Conservation (phyloP, 2,329 filamentous ascomycete species). For the Epichloe elymi region DNA sequence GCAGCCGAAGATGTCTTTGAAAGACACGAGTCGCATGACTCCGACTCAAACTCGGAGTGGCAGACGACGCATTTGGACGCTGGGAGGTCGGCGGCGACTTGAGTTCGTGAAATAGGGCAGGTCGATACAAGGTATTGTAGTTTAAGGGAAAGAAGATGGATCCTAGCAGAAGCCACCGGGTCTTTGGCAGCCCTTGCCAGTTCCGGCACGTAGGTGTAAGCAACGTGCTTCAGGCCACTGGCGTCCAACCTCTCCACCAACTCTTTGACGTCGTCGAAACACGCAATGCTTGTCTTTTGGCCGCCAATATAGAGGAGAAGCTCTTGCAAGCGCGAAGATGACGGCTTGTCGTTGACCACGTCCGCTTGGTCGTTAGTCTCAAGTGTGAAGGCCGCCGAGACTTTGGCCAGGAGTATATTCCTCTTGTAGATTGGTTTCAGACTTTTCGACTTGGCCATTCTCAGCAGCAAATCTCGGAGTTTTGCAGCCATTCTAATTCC, state of each 20-base stretch:
- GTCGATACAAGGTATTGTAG: conserved; percentile 32
- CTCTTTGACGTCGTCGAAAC: conserved; percentile 33
- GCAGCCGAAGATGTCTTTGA: conserved; percentile 10
- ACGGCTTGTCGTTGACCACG: conserved; percentile 13
- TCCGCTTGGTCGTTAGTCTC: conserved; percentile 17
- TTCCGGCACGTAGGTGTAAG: conserved; percentile 22
- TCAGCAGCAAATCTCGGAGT: conserved; percentile 19
- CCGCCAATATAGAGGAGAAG: conserved; percentile 24
- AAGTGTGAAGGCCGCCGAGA: conserved; percentile 25
- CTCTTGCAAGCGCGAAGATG: conserved; percentile 20
- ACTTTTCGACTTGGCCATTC: conserved; percentile 15
- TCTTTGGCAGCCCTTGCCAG: conserved; percentile 17
- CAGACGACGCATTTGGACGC: conserved; percentile 14
- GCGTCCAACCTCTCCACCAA: conserved; percentile 30
- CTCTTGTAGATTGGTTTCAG: conserved; percentile 26
- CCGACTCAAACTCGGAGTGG: conserved; percentile 8
- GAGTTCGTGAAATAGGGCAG: conserved; percentile 16
- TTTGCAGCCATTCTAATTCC: conserved; percentile 18
- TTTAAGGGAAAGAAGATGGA: conserved; percentile 26
- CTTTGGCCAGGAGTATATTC: conserved; percentile 25
- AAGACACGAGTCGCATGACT: conserved; percentile 13
- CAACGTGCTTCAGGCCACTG: conserved; percentile 26
- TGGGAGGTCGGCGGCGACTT: conserved; percentile 10
- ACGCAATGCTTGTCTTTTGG: conserved; percentile 23
- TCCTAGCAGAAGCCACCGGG: conserved; percentile 12